phyloP scores from a whole-genome alignment of 2,329 filamentous ascomycete species.

The Phaeosphaeria sp. region DNA sequence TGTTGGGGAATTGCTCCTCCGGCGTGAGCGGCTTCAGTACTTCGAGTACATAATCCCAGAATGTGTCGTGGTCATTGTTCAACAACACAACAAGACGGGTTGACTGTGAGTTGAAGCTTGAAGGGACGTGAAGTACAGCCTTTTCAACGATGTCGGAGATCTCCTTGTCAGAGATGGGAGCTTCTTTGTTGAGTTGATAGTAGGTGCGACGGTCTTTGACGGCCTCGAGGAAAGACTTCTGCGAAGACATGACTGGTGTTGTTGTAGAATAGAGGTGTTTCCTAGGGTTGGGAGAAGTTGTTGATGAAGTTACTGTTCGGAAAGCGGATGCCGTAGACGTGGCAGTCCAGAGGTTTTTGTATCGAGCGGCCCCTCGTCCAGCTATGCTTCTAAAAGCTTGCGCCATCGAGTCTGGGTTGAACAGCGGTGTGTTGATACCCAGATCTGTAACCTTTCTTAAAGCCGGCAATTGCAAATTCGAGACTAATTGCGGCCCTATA shows the following conservation, averaged over 20 bases:
- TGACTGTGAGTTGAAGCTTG: constrained; percentile 88
- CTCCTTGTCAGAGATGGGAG: constrained; percentile 63
- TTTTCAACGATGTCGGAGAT: constrained; percentile 68
- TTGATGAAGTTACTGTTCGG: constrained; percentile 5
- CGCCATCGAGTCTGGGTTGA: constrained; percentile 31
- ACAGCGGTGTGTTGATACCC: constrained; percentile 12
- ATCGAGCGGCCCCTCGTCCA: constrained; percentile 27
- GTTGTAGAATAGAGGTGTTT: constrained; percentile 22
- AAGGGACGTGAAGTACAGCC: constrained; percentile 73
- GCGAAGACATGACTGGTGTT: constrained; percentile 45
- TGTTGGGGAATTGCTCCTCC: constrained; percentile 66
- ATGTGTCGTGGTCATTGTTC: constrained; percentile 81
- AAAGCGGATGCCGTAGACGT: constrained; percentile 5
- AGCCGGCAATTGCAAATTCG: constrained; percentile 24
- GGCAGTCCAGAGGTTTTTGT: constrained; percentile 22
- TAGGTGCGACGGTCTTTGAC: constrained; percentile 71
- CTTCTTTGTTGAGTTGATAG: constrained; percentile 71
- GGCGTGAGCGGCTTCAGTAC: constrained; percentile 73
- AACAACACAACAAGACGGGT: constrained; percentile 80
- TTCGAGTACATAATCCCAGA: constrained; percentile 78
- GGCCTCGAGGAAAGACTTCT: constrained; percentile 64
- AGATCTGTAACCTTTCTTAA: constrained; percentile 5
- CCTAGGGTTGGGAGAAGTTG: constrained; percentile 6
- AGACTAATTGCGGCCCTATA: constrained; percentile 28
- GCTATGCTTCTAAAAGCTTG: constrained; percentile 44